phyloP scores from a whole-genome alignment of 2,329 filamentous ascomycete genomes.

The Penicillium sp. region DNA sequence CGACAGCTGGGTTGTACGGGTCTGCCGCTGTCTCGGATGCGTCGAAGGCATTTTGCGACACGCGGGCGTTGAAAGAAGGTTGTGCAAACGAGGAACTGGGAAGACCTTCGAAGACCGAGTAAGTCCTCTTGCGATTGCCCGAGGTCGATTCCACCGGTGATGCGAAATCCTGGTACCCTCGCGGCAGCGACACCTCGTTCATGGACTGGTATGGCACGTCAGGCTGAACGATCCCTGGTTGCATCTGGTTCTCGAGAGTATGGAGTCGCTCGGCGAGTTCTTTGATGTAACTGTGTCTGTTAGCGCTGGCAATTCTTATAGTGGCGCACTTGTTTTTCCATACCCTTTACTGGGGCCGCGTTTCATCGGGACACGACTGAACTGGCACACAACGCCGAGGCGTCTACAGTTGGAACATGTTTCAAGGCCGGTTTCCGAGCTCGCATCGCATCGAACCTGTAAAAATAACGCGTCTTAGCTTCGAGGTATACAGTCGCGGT shows the following conservation, averaged over 20 bases:
- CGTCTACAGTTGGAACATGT: slow-evolving; percentile 80
- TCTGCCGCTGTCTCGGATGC: slow-evolving; percentile 31
- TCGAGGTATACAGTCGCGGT: slow-evolving; percentile 14
- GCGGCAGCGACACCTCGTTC: slow-evolving; percentile 42
- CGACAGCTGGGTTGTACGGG: slow-evolving; percentile 39
- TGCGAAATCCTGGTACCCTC: slow-evolving; percentile 53
- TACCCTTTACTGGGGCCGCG: slow-evolving; percentile 85
- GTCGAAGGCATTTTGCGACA: slow-evolving; percentile 38
- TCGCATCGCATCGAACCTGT: slow-evolving; percentile 78
- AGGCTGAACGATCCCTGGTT: slow-evolving; percentile 40
- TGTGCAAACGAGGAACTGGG: slow-evolving; percentile 43
- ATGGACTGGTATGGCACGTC: slow-evolving; percentile 46
- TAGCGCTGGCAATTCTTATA: slow-evolving; percentile 9
- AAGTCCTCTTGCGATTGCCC: slow-evolving; percentile 48
- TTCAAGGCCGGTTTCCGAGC: slow-evolving; percentile 67
- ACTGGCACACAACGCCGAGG: slow-evolving; percentile 73
- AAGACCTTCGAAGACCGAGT: slow-evolving; percentile 50
- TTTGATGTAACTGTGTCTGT: slow-evolving; percentile 71
- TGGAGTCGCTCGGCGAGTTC: slow-evolving; percentile 83
- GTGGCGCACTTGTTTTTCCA: slow-evolving; percentile 10
- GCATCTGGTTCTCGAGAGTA: slow-evolving; percentile 74
- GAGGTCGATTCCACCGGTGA: slow-evolving; percentile 48
- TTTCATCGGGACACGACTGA: slow-evolving; percentile 85
- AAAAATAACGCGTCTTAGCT: slow-evolving; percentile 18
- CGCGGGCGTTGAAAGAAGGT: slow-evolving; percentile 35